Base-by-base conservation (phyloP, 1,139 yeast genomes). In the Yamadazyma songkhlaensis region DNA sequence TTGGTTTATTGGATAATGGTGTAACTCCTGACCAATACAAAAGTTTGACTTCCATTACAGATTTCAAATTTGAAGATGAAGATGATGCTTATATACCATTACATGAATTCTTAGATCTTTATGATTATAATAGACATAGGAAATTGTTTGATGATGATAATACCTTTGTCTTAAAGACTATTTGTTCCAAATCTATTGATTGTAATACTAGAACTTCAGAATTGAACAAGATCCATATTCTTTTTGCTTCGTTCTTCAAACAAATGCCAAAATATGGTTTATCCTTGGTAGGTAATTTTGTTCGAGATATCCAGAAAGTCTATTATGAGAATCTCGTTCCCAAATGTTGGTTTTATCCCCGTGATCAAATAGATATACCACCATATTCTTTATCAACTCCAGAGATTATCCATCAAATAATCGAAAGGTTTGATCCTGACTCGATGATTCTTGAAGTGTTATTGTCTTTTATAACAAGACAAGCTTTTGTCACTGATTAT, bases 241-340 rank as follows among this genome's bases (percentile, higher is more conserved):
- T 15, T n/a, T 13, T 9, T 11, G 4, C 15, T 9, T n/a, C 10
- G 2, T 27, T 10, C 10, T 35, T 26, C 10, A 26, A 26, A 13
- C 21, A 32, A 9, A 6, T 34, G 9, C 22, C 31, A 2, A 12
- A 14, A 12, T 38, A 39, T 30, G 44, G 42, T 1, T 9, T 36
- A 11, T 11, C 35, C 6, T 14, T 39, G n/a, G 8, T 30, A 8
- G 37, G 38, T 4, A 36, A 36, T 13, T 34, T 7, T 20, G 6
- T 6, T 22, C 5, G 33, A 5, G 37, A 37, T 10, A 2, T 31
- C 7, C 14, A 25, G 11, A 37, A 37, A 15, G 21, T 39, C 10
- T 14, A 9, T 10, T 15, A 40, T 23, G 36, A 40, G 20, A 29
- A 26, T 9, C 25, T 37, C 9, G 23, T 37, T 15, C 36, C 40